Percentiles rank a stretch among this genome's conserved stretches.
These are phyloP conservation scores for Fusarium vanettenii DNA, from an alignment of 2,329 filamentous ascomycete species.

Conservation along the genomic window DNA sequence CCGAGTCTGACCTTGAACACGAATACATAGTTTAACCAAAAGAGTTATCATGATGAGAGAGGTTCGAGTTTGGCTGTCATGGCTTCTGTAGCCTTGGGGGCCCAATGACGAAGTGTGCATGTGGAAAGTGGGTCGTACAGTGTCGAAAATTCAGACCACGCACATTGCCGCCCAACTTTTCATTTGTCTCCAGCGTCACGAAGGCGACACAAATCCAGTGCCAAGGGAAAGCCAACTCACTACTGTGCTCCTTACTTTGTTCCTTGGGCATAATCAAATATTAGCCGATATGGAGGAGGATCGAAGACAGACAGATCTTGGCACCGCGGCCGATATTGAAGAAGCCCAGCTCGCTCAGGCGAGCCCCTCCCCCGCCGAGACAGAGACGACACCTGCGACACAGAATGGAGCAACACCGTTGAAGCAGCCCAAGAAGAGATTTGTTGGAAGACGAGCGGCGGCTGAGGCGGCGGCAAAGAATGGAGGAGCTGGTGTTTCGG, in stretches of 20 bases:
- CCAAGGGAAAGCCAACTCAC: not conserved
- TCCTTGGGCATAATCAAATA: not conserved
- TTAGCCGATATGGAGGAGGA: conserved; percentile 76
- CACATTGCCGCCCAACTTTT: conserved; percentile 40
- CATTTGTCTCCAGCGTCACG: not conserved
- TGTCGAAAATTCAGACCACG: conserved; percentile 19
- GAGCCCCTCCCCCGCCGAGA: conserved; percentile 28
- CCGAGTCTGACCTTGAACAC: conserved; percentile 4
- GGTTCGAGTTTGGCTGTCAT: conserved; percentile 15
- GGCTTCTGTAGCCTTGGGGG: not conserved
- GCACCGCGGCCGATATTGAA: conserved; percentile 75
- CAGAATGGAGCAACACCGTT: conserved; percentile 56
- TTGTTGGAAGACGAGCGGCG: conserved; percentile 85
- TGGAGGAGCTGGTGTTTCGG: conserved; percentile 40
- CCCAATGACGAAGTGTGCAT: conserved; percentile 30
- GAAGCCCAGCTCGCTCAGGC: conserved; percentile 54
- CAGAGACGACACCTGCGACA: conserved; percentile 31
- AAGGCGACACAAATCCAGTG: not conserved
- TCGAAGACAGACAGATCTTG: conserved; percentile 75
- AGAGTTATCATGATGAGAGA: conserved; percentile 28
- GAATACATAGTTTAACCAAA: not conserved
- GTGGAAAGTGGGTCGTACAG: conserved; percentile 38
- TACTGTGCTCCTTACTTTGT: not conserved
- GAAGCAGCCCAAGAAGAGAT: conserved; percentile 89
- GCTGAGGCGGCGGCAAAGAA: conserved; percentile 67